Conservation (phyloP, 495 filamentous ascomycete species). For the Recurvomyces mirabilis region DNA sequence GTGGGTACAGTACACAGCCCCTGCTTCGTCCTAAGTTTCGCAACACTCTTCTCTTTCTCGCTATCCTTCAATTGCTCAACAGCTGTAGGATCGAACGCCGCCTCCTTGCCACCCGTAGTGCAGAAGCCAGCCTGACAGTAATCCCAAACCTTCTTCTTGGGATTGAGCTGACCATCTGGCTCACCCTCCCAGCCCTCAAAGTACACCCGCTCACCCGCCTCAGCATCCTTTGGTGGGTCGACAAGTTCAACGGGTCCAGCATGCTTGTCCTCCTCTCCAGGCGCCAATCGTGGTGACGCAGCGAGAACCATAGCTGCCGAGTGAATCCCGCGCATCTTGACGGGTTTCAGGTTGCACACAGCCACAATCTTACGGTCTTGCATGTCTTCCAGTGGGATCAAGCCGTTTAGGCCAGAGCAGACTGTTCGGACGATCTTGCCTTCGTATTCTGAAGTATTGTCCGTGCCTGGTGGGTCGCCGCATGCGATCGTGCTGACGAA, state of each 20-base stretch:
- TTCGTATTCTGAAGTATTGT: slow-evolving; percentile 79
- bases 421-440: slow-evolving; percentile 85
- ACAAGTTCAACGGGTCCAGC: slow-evolving; percentile 89
- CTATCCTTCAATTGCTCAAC: slow-evolving; percentile 47
- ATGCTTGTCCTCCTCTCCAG: slow-evolving; percentile 74
- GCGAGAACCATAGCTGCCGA: slow-evolving; percentile 92
- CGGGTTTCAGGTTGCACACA: slow-evolving; percentile 95
- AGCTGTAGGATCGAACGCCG: slow-evolving; percentile 58
- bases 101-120: slow-evolving; percentile 66
- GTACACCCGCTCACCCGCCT: slow-evolving; percentile 73
- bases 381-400: slow-evolving; percentile 89
- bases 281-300: slow-evolving; percentile 65
- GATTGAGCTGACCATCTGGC: slow-evolving; percentile 86
- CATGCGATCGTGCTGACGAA: slow-evolving; percentile 95
- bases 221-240: slow-evolving; percentile 63
- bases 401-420: slow-evolving; percentile 88
- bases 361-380: slow-evolving; percentile 87
- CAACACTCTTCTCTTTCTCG: slow-evolving; percentile 27
- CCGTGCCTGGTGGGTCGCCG: slow-evolving; percentile 74
- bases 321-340: slow-evolving; percentile 97
- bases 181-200: slow-evolving; percentile 92
- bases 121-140: slow-evolving; percentile 88
- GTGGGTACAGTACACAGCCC: slow-evolving; percentile 31
- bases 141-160: slow-evolving; percentile 99
- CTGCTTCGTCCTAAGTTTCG: slow-evolving; percentile 30